Percentiles rank a stretch among this genome's conserved stretches.
These are phyloP conservation scores for Euphorbia schlechtendalii DNA, from an alignment of 441 rosid genomes.

Conservation along the genomic window DNA sequence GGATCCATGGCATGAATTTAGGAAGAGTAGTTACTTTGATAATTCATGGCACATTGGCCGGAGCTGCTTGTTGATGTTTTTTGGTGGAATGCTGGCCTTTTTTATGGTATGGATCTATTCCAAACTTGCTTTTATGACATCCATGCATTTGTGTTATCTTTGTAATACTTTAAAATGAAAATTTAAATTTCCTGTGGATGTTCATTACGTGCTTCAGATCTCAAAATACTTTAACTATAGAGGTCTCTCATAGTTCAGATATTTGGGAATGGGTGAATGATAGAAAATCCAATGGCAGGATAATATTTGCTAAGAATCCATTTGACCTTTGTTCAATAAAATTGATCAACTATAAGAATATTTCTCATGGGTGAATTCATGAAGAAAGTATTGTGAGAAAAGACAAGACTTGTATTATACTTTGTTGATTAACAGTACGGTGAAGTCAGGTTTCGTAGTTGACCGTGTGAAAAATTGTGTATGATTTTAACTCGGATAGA, in stretches of 20 bases:
- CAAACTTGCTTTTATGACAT: not conserved
- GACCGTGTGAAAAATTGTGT: not conserved
- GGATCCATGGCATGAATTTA: conserved; percentile 93
- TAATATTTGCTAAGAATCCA: too few species aligned
- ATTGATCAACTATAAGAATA: not conserved
- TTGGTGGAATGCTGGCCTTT: conserved; percentile 94
- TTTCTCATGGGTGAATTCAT: not conserved
- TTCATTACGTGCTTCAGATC: not conserved
- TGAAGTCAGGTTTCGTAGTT: not conserved
- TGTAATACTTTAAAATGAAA: not conserved
- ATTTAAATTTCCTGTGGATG: not conserved
- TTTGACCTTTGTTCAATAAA: not conserved
- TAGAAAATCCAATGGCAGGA: not conserved
- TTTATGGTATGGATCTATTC: conserved; percentile 56
- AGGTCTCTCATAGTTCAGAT: too few species aligned
- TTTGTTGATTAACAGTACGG: not conserved
- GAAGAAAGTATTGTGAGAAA: not conserved
- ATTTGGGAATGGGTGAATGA: not conserved
- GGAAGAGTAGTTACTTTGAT: conserved; percentile 59
- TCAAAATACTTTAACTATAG: not conserved
- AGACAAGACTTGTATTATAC: not conserved
- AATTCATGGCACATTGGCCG: conserved; percentile 64
- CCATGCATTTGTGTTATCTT: not conserved
- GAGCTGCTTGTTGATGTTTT: conserved; percentile 89
- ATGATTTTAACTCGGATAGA: not conserved